Conservation (phyloP, 495 filamentous ascomycete genomes). For the Penicillium psychrofluorescens region DNA sequence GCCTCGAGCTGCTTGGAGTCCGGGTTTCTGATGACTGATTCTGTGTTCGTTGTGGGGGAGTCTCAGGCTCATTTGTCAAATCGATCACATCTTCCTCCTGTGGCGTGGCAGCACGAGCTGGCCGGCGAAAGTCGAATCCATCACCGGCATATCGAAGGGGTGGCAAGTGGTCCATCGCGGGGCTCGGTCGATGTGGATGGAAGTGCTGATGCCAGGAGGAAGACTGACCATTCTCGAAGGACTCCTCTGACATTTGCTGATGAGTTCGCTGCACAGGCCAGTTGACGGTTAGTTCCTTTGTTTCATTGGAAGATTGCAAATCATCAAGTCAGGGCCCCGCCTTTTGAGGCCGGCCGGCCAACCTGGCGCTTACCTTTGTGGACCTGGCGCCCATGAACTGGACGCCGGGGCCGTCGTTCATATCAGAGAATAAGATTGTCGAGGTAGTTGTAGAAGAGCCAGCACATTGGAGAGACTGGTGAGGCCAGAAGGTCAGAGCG, state of each 20-base stretch:
- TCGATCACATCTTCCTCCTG: conserved; percentile 43
- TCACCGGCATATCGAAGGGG: conserved; percentile 34
- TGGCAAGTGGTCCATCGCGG: conserved; percentile 13
- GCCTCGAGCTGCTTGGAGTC: conserved; percentile 9
- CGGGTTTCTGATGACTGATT: neutral
- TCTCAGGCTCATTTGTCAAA: conserved; percentile 44
- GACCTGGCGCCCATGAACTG: conserved; percentile 34
- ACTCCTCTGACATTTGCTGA: conserved; percentile 29
- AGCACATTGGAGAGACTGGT: neutral
- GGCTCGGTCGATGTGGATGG: conserved; percentile 13
- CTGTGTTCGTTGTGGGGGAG: conserved; percentile 15
- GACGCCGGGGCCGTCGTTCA: conserved; percentile 33
- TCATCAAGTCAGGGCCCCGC: conserved; percentile 11
- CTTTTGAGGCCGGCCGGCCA: neutral
- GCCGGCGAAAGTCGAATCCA: conserved; percentile 44
- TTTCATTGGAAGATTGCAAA: too few relatives aligned
- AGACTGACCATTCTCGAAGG: conserved; percentile 9
- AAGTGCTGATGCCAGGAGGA: conserved; percentile 15
- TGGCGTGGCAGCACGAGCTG: conserved; percentile 19
- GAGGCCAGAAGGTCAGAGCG: neutral
- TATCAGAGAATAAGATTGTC: conserved; percentile 6
- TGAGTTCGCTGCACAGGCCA: conserved; percentile 34
- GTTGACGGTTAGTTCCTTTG: conserved; percentile 3
- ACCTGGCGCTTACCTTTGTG: conserved; percentile 21
- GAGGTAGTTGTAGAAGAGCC: too few relatives aligned